Conservation (phyloP, 306 rosid genomes). For the Prunus kanzakura region DNA sequence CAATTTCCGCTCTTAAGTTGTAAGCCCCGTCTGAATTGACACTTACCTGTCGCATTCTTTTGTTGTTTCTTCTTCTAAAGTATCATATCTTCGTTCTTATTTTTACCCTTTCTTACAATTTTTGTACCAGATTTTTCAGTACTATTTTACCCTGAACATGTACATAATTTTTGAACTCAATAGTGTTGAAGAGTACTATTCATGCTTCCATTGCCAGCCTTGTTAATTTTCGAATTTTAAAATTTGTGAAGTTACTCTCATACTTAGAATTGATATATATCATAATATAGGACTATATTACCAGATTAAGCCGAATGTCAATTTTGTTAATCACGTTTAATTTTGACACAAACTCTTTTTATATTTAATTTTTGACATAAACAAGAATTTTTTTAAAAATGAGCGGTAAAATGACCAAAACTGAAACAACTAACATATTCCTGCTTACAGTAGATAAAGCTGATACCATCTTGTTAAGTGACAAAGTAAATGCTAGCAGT, state of each 20-base stretch:
- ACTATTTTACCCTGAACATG: slow-evolving; percentile 40
- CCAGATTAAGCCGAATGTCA: too few species aligned
- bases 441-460: slow-evolving; percentile 36
- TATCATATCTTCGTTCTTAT: slow-evolving; percentile 23
- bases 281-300: too few species aligned
- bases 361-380: too few species aligned
- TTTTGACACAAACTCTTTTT: too few species aligned
- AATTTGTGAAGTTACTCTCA: too few species aligned
- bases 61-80: slow-evolving; percentile 25
- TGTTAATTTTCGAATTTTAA: too few species aligned
- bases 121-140: slow-evolving; percentile 6
- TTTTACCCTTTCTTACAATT: slow-evolving; percentile 4
- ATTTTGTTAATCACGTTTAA: too few species aligned
- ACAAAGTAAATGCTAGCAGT: slow-evolving; percentile 22
- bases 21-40: slow-evolving; percentile 21
- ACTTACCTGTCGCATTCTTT: slow-evolving; percentile 29
- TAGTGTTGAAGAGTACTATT: too few species aligned
- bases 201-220: too few species aligned
- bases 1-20: slow-evolving; percentile 81
- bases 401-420: slow-evolving; percentile 20
- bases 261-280: too few species aligned
- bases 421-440: slow-evolving; percentile 36
- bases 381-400: slow-evolving; percentile 24
- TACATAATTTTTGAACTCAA: too few species aligned
- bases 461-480: slow-evolving; percentile 28